Conservation (phyloP, 1,284 basidiomycete species). For the Moniliella sp. region DNA sequence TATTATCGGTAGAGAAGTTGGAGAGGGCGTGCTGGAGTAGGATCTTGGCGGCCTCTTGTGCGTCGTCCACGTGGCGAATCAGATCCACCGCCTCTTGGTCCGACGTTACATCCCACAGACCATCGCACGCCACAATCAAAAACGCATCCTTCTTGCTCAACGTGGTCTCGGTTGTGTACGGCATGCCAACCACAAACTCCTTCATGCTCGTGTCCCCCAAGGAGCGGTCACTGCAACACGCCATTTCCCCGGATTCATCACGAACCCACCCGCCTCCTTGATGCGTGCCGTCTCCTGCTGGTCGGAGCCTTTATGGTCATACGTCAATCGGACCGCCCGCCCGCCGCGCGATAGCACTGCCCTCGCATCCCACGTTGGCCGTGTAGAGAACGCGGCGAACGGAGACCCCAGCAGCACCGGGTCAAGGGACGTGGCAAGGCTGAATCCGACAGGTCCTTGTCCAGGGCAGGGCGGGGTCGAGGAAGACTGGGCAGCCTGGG, state of each 20-base stretch:
- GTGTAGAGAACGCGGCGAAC: slow-evolving; percentile 80
- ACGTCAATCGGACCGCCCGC: slow-evolving; percentile 74
- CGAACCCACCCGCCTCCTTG: slow-evolving; percentile 88
- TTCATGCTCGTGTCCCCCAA: slow-evolving; percentile 97
- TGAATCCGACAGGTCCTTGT: no score
- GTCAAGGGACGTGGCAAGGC: no score
- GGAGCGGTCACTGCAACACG: slow-evolving; percentile 88
- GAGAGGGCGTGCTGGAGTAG: slow-evolving; percentile 66
- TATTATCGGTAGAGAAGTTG: slow-evolving; percentile 73
- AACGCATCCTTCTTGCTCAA: slow-evolving; percentile 77
- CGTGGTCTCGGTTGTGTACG: slow-evolving; percentile 90
- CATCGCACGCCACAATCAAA: slow-evolving; percentile 87
- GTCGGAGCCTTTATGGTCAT: slow-evolving; percentile 96
- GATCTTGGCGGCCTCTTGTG: slow-evolving; percentile 57
- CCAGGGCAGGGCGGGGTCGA: no score
- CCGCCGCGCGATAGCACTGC: slow-evolving; percentile 71
- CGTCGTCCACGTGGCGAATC: slow-evolving; percentile 51
- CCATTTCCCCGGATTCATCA: slow-evolving; percentile 88
- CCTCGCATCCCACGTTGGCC: slow-evolving; percentile 76
- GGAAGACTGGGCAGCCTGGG: slow-evolving; percentile 1
- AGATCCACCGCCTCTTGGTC: slow-evolving; percentile 82
- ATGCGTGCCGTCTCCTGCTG: slow-evolving; percentile 91
- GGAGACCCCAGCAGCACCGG: no score
- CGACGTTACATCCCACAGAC: slow-evolving; percentile 89
- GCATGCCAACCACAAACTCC: slow-evolving; percentile 90